Evolutionary conservation across 2,329 filamentous ascomycete species (phyloP).

Genomic region (Penicillium sclerotiorum): DNA sequence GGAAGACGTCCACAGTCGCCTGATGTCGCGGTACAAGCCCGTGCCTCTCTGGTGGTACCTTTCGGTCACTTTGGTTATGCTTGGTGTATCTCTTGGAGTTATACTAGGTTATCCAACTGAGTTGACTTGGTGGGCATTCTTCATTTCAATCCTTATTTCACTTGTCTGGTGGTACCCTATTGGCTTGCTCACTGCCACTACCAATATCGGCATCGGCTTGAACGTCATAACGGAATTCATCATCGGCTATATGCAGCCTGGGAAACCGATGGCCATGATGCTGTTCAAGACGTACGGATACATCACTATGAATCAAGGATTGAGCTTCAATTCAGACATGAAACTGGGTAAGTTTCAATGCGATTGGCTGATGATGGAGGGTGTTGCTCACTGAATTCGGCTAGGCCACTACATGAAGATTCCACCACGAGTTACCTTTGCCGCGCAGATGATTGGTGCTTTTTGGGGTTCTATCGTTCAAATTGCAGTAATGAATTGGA

Average conservation of each 20-base stretch:
- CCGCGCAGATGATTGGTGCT: slow-evolving; percentile 54
- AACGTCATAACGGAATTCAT: slow-evolving; percentile 76
- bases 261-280: slow-evolving; percentile 73
- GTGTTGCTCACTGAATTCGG: background rate
- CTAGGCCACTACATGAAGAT: slow-evolving; percentile 64
- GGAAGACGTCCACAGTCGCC: slow-evolving; percentile 56
- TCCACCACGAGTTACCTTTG: slow-evolving; percentile 55
- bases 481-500: slow-evolving; percentile 50
- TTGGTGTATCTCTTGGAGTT: slow-evolving; percentile 53
- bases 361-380: background rate
- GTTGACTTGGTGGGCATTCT: slow-evolving; percentile 71
- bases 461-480: slow-evolving; percentile 56
- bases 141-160: slow-evolving; percentile 67
- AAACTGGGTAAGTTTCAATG: slow-evolving; percentile 53
- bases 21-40: slow-evolving; percentile 61
- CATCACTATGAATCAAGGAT: slow-evolving; percentile 66
- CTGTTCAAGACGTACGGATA: slow-evolving; percentile 77
- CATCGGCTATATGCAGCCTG: slow-evolving; percentile 72
- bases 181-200: slow-evolving; percentile 69
- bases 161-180: slow-evolving; percentile 64
- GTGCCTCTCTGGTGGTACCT: slow-evolving; percentile 63
- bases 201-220: slow-evolving; percentile 66
- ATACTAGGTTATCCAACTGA: slow-evolving; percentile 64
- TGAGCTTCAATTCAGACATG: slow-evolving; percentile 67
- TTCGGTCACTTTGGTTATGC: slow-evolving; percentile 50